A percentile compares a stretch with the other conserved stretches of the same genome.
Conservation (phyloP, 371 early-diverging fungal genomes). For the Mucor plumbeus region DNA sequence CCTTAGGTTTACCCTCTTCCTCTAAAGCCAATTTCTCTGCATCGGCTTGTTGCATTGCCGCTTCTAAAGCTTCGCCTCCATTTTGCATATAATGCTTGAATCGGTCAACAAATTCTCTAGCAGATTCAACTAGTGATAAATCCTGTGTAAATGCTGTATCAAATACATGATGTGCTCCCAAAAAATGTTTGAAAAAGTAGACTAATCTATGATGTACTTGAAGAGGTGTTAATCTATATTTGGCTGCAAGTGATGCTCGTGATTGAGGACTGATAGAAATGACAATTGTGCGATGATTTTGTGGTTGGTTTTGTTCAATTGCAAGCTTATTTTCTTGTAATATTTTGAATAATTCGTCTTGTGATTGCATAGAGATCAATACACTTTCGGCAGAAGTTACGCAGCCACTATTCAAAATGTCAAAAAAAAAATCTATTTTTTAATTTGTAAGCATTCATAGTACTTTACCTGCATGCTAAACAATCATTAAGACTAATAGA, state of each 20-base stretch:
- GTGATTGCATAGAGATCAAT: constrained; percentile 88
- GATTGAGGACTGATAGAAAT: constrained; percentile 93
- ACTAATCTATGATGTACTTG: constrained; percentile 67
- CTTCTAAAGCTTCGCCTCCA: constrained; percentile 49
- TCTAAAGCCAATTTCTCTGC: constrained; percentile 27
- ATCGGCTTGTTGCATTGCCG: constrained; percentile 38
- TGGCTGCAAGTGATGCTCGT: constrained; percentile 88
- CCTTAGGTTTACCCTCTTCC: constrained; percentile 26
- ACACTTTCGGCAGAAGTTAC: constrained; percentile 97
- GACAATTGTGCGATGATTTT: constrained; percentile 63
- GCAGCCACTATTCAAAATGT: constrained; percentile 77
- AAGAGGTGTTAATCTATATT: constrained; percentile 70
- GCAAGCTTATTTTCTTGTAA: constrained; percentile 69
- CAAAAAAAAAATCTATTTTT: neutral
- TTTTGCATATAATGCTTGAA: constrained; percentile 54
- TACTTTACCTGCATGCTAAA: constrained; percentile 89
- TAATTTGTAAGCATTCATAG: neutral
- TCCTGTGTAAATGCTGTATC: constrained; percentile 90
- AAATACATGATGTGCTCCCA: constrained; percentile 86
- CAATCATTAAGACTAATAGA: constrained; percentile 93
- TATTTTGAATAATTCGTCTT: constrained; percentile 82
- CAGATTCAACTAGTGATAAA: constrained; percentile 82
- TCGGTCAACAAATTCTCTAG: constrained; percentile 86
- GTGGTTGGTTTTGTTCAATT: constrained; percentile 46
- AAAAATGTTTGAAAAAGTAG: constrained; percentile 65